Conservation (phyloP, 2,329 filamentous ascomycete genomes). For the Rhinocladiella similis region DNA sequence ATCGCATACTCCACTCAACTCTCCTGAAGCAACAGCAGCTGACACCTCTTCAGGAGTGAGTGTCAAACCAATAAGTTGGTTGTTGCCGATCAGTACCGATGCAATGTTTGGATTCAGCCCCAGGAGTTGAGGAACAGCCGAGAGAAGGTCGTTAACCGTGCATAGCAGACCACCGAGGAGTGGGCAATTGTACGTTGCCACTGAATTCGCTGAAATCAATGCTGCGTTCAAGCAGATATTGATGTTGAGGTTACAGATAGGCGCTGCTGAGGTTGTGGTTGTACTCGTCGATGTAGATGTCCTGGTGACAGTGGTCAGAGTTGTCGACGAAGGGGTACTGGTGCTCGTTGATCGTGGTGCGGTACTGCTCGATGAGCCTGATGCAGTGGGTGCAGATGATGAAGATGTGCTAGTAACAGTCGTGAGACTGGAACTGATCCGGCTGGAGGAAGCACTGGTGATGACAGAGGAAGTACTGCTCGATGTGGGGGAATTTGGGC, state of each 20-base stretch:
- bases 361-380: too few relatives aligned
- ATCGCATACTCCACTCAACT: not conserved
- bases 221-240: not conserved
- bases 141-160: conserved; percentile 1
- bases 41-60: conserved; percentile 3
- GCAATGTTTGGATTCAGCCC: conserved; percentile 1
- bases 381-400: too few relatives aligned
- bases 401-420: too few relatives aligned
- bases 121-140: not conserved
- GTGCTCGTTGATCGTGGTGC: too few relatives aligned
- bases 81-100: conserved; percentile 7
- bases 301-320: too few relatives aligned
- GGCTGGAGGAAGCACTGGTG: too few relatives aligned
- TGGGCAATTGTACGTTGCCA: conserved; percentile 2
- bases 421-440: too few relatives aligned
- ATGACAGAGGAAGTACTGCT: too few relatives aligned
- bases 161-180: conserved; percentile 2
- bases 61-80: conserved; percentile 2
- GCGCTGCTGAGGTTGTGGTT: not conserved
- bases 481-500: not conserved
- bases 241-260: not conserved
- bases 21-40: not conserved
- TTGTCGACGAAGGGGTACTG: too few relatives aligned
- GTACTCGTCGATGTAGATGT: too few relatives aligned
- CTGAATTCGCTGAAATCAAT: not conserved